Evolutionary conservation across 2,329 filamentous ascomycete species (phyloP).

Genomic region (Didymella glomerata): DNA sequence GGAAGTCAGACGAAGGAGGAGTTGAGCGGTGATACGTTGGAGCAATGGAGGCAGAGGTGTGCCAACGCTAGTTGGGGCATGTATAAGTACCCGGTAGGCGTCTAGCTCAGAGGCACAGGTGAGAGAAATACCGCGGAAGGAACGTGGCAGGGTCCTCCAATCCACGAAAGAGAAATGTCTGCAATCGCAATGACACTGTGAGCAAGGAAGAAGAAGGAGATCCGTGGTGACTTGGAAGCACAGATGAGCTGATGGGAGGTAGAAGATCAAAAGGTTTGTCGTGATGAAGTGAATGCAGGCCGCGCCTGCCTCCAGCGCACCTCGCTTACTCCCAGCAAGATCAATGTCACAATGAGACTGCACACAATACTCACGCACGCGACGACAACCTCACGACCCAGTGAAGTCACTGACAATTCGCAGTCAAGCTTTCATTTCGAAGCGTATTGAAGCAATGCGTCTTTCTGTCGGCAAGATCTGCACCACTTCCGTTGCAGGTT

Average conservation of each 20-base stretch:
- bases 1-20: neutral
- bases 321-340: neutral
- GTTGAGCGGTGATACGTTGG: neutral
- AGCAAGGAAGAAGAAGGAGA: neutral
- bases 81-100: neutral
- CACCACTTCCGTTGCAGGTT: neutral
- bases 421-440: too few species aligned
- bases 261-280: neutral
- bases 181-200: neutral
- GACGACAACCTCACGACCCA: too few species aligned
- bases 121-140: neutral
- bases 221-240: too few species aligned
- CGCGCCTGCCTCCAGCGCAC: neutral
- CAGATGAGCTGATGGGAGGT: neutral
- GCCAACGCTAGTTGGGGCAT: neutral
- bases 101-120: neutral
- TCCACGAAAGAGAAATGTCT: too few species aligned
- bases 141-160: neutral
- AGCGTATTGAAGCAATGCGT: too few species aligned
- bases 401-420: too few species aligned
- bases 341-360: neutral
- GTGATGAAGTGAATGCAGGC: constrained; percentile 6
- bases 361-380: too few species aligned
- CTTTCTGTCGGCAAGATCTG: neutral
- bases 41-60: neutral